Evolutionary conservation across 371 early-diverging fungal species (phyloP), one percentile per base, ranked within the genome.

Genomic region (Mucor sp.): DNA sequence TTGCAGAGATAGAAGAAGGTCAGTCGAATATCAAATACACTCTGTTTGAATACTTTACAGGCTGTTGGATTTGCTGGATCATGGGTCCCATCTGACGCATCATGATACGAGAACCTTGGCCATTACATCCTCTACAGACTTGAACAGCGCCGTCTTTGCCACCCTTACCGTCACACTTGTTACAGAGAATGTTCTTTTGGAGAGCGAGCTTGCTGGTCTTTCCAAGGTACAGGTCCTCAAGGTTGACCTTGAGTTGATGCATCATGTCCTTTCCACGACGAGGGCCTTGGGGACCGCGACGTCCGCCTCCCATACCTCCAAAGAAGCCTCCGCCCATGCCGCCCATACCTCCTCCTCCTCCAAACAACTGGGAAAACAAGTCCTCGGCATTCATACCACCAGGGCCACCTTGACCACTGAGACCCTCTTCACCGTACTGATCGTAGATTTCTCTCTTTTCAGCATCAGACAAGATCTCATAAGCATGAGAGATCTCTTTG

Each of bases 51-150:
- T 25, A 23, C 21, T 19, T 56, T 56, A 56, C 56, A 30, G 92
- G 87, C 77, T 94, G 93, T 78, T 97, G 97, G 75, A 97, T 90
- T 83, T 97, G 97, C 84, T 99, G 98, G 59, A 98, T 90, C 94
- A 97, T 95, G 27, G 97, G 97, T 21, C 98, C 98, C 85, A 98
- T 92, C 80, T 97, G 99, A 59, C 97, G 87, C 74, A 94, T 85
- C 68, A 89, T 87, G 28, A 96, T 83, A 72, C 90, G 90, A 69
- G 91, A 75, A 81, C 98, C 97, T 62, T 89, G 86, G 50, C 97
- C 98, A 41, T 87, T 74, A 83, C 98, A 97, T 37, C 77, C 80
- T 32, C 65, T 23, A 79, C 98, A 97, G 12, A 85, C 77, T 70
- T 80, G 82, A 66, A 85, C 91, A 58, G 85, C 89, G 21, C 86